These are phyloP conservation scores for Trifolium pratense DNA, from an alignment of 306 rosid species.

Conservation along the genomic window DNA sequence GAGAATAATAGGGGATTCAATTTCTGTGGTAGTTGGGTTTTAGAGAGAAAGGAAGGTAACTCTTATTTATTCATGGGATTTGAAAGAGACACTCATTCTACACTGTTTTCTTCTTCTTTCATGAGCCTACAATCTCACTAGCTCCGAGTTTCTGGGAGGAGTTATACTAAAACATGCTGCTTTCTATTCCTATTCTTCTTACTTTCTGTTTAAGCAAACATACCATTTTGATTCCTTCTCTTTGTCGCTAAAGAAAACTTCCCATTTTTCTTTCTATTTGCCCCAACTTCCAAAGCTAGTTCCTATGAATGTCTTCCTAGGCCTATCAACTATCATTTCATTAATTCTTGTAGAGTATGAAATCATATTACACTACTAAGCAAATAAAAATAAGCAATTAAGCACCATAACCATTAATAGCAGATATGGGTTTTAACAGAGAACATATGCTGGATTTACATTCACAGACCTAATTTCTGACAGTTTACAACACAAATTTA, in stretches of 20 bases:
- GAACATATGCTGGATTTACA: no score
- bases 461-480: no score
- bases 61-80: background rate
- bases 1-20: background rate
- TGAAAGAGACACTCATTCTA: background rate
- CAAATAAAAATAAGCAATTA: constrained; percentile 4
- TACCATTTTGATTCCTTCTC: background rate
- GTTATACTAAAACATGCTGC: background rate
- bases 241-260: no score
- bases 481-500: no score
- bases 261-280: background rate
- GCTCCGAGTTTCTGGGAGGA: background rate
- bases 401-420: background rate
- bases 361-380: background rate
- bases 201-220: background rate
- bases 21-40: background rate
- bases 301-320: background rate
- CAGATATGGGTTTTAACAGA: no score
- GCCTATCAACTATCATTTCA: background rate
- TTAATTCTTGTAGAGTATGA: background rate
- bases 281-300: background rate
- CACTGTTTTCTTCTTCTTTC: background rate
- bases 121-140: constrained; percentile 2
- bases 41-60: background rate
- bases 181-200: background rate